phyloP scores from a whole-genome alignment of 768 basidiomycete genomes.

The Thelephora ganbajun region DNA sequence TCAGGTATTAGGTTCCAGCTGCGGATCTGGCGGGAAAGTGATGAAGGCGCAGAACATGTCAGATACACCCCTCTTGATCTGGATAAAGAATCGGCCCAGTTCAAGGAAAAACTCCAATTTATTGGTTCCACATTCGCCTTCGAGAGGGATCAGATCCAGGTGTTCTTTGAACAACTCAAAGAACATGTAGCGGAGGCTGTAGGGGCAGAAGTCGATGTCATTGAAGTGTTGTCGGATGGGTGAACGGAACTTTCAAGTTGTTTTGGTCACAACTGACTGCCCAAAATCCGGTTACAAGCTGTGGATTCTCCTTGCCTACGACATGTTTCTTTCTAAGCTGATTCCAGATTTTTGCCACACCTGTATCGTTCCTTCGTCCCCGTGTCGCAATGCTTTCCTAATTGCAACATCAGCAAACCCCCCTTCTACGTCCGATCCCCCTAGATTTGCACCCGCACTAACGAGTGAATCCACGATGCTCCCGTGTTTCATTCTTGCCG shows the following conservation, averaged over 20 bases:
- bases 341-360: constrained; percentile 47
- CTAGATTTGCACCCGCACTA: constrained; percentile 61
- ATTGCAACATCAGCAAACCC: constrained; percentile 40
- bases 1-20: not conserved
- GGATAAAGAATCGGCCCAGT: constrained; percentile 43
- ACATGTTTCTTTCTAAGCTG: not conserved
- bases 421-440: constrained; percentile 46
- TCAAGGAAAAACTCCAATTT: constrained; percentile 47
- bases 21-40: constrained; percentile 5
- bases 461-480: constrained; percentile 49
- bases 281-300: not conserved
- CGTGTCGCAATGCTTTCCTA: constrained; percentile 21
- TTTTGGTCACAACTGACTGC: constrained; percentile 13
- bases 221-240: constrained; percentile 17
- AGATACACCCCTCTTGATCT: constrained; percentile 53
- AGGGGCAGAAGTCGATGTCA: constrained; percentile 17
- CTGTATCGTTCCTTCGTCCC: constrained; percentile 29
- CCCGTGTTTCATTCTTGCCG: constrained; percentile 58
- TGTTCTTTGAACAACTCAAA: constrained; percentile 52
- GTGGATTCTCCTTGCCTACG: not conserved
- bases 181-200: constrained; percentile 24
- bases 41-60: constrained; percentile 31
- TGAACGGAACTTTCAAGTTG: constrained; percentile 13
- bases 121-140: constrained; percentile 57
- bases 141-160: constrained; percentile 43